Base-by-base conservation (phyloP, 2,329 filamentous ascomycete genomes). In the Lasiodiplodia sp. region DNA sequence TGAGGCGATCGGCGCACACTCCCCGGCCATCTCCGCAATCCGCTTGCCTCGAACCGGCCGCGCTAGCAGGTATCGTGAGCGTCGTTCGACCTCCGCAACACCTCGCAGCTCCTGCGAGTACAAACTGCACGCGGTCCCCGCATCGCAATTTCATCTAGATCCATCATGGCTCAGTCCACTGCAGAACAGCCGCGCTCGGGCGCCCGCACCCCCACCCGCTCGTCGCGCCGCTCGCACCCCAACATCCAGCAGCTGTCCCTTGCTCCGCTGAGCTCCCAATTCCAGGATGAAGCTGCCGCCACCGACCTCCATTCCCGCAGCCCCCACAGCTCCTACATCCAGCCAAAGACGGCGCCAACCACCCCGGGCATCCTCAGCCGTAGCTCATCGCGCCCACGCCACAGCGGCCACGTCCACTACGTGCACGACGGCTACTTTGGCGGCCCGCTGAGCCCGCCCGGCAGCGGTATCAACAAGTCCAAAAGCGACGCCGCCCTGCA, bases 201-300 rank as follows among this genome's bases (percentile, higher is more conserved):
- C 57, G 53, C 49, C 34, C 65, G 52, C 55, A 56, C 66, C 25
- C 66, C 66, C 38, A 52, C 72, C 52, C 70, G 72, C 2, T 74
- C 57, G 47, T 77, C 76, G 34, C 84, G 85, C 60, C 87, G 87
- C 68, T 89, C 87, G 62, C 86, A 87, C 72, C 86, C 86, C 60
- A 87, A 87, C 70, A 82, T 90, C 65, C 80, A 86, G 72, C 84
- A 88, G 73, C 83, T 89, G 70, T 88, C 87, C 53, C 82, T 90
- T n/a, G 86, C 87, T 72, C 88, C 87, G 49, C 81, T 90, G 68
- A 86, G 84, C 67, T 81, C 84, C 62, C 83, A 82, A 75, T 87
- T 86, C 73, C 21, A 84, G 84, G 23, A 82, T 86, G 73, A 84
- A 86, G 68, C 78, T 77, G 40, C 76, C 75, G 18, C 66, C 69